A percentile compares a stretch with the other conserved stretches of the same genome.
Evolutionary conservation across 2,329 filamentous ascomycete genomes (phyloP).

Genomic region (Sporothrix humicola): DNA sequence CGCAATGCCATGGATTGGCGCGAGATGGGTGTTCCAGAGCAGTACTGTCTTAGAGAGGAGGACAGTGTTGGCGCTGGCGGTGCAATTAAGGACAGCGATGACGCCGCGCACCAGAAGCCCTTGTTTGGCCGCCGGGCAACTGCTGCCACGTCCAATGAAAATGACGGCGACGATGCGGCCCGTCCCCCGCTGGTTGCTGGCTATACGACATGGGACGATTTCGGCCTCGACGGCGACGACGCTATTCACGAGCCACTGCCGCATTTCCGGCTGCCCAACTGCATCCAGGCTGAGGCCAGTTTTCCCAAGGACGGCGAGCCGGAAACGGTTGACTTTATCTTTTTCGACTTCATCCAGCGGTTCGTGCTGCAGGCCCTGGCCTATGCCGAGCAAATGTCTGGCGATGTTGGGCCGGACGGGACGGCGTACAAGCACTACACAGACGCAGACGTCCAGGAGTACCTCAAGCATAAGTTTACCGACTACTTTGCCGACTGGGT

Average conservation of each 20-base stretch:
- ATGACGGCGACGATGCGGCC: constrained; percentile 40
- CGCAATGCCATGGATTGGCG: constrained; percentile 48
- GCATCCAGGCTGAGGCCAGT: constrained; percentile 70
- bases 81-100: background rate
- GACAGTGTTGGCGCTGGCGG: constrained; percentile 35
- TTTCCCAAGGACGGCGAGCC: constrained; percentile 65
- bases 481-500: constrained; percentile 64
- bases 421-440: constrained; percentile 53
- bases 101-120: constrained; percentile 21
- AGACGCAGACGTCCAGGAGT: constrained; percentile 55
- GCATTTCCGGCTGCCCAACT: constrained; percentile 82
- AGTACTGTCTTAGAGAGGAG: constrained; percentile 39
- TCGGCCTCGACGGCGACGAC: constrained; percentile 85
- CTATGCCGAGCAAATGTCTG: constrained; percentile 53
- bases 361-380: constrained; percentile 77
- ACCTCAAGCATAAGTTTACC: constrained; percentile 61
- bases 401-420: constrained; percentile 45
- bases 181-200: constrained; percentile 62
- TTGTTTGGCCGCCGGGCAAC: background rate
- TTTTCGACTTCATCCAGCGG: constrained; percentile 86
- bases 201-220: constrained; percentile 89
- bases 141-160: constrained; percentile 44
- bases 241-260: constrained; percentile 77
- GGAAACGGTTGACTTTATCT: constrained; percentile 82
- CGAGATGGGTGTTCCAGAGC: constrained; percentile 59